These are phyloP conservation scores for Reutealis trisperma DNA, from an alignment of 345 rosid genomes.

Conservation along the genomic window DNA sequence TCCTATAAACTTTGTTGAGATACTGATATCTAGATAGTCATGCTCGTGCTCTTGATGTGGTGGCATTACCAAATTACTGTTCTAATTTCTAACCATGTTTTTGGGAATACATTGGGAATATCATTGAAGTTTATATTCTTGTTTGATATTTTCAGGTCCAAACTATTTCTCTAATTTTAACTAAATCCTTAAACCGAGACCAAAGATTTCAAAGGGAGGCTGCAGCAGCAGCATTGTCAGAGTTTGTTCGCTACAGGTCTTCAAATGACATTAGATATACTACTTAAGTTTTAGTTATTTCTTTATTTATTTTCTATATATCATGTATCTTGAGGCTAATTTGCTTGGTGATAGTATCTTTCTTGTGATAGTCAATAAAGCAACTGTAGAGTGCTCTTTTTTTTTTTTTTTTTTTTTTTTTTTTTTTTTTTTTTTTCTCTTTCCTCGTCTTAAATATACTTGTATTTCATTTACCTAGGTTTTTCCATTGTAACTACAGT, in stretches of 20 bases:
- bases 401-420: background rate
- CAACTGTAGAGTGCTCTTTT: background rate
- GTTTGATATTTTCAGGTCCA: slow-evolving; percentile 57
- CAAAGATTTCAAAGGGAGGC: slow-evolving; percentile 89
- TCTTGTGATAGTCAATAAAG: background rate
- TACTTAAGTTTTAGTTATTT: too few relatives aligned
- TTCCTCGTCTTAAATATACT: background rate
- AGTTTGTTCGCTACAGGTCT: slow-evolving; percentile 87
- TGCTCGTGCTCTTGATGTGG: background rate
- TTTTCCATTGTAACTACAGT: background rate
- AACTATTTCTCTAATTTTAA: slow-evolving; percentile 67
- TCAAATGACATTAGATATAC: background rate
- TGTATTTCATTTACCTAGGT: background rate
- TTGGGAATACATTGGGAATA: slow-evolving; percentile 7
- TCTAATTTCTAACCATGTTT: slow-evolving; percentile 2
- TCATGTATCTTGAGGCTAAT: background rate
- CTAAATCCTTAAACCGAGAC: slow-evolving; percentile 65
- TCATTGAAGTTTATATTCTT: slow-evolving; percentile 1
- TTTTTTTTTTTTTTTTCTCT: too few relatives aligned
- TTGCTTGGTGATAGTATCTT: background rate
- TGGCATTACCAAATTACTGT: background rate
- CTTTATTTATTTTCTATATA: background rate
- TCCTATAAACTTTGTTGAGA: background rate
- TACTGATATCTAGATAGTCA: background rate
- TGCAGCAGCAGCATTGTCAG: slow-evolving; percentile 95